Evolutionary conservation across 768 basidiomycete genomes (phyloP), one percentile per base, ranked within the genome.

Genomic region (Asterophora parasitica): DNA sequence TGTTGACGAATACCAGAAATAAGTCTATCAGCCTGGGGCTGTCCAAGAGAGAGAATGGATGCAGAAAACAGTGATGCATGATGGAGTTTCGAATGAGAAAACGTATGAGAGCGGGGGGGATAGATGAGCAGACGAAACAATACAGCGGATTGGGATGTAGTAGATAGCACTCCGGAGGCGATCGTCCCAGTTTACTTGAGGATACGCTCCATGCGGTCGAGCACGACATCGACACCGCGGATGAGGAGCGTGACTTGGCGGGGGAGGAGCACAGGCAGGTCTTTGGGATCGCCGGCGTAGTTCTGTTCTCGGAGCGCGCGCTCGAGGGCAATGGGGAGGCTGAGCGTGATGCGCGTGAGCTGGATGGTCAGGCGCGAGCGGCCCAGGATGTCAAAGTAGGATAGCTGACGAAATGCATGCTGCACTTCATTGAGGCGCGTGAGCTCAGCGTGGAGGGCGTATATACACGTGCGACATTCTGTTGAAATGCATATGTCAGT

Each of bases 361-460:
- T 85, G 83, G 33, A 92, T 79, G 7, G 85, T 84, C 30, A 92
- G 70, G 8, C 88, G 79, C 2, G 83, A 82, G 11, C 91, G 83
- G 11, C 84, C 83, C 40, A 82, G 70, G 49, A 92, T 66, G 63
- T 91, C 87, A 53, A 91, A 77, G 59, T 88, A 92, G 10, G 85
- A 80, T 19, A 92, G 75, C 42, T 81, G 75, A 19, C 83, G 79
- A 50, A 93, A 83, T 5, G 80, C 78, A 54, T 82, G 79, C 58
- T 91, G 90, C 16, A 91, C 75, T 59, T 92, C 89, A 52, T 91
- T 76, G n/a, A 91, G 77, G 32, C 83, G 79, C n/a, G 77, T 70
- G 48, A 91, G 75, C 57, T 89, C 82, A 16, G 79, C 66, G 61
- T 85, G 83, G 8, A 93, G 74, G 3, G 86, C 78, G 49, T 83